Evolutionary conservation across 192 early-diverging fungal species (phyloP).

Genomic region (Diversispora eburnea): DNA sequence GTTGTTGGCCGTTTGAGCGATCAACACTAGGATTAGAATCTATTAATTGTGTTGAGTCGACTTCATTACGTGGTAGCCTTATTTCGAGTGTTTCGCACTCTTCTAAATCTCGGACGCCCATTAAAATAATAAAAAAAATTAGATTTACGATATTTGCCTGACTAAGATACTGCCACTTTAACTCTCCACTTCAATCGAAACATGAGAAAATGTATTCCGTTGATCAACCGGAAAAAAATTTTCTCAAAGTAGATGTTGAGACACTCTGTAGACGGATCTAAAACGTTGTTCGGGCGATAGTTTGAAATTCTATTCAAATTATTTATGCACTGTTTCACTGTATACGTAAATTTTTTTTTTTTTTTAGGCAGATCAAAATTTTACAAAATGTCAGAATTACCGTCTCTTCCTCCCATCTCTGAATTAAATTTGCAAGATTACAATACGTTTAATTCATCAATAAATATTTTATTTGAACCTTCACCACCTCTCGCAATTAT

Average conservation of each 20-base stretch:
- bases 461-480: slow-evolving; percentile 80
- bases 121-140: neutral
- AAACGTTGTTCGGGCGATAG: too few species aligned
- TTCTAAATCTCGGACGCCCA: slow-evolving; percentile 17
- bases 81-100: slow-evolving; percentile 27
- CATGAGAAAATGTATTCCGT: neutral
- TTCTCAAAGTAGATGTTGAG: neutral
- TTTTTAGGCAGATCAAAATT: too few species aligned
- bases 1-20: neutral
- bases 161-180: slow-evolving; percentile 2
- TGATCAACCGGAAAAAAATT: neutral
- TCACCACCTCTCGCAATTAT: slow-evolving; percentile 74
- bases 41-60: neutral
- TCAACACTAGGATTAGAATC: too few species aligned
- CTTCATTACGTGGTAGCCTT: slow-evolving; percentile 10
- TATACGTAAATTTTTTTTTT: too few species aligned
- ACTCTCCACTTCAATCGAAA: slow-evolving; percentile 7
- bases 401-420: neutral
- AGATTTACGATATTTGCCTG: neutral
- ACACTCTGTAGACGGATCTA: too few species aligned
- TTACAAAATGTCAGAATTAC: too few species aligned
- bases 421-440: slow-evolving; percentile 10
- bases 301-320: too few species aligned
- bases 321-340: too few species aligned
- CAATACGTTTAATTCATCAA: slow-evolving; percentile 51